Conservation (phyloP, 768 basidiomycete species). For the Lentinula edodes region DNA sequence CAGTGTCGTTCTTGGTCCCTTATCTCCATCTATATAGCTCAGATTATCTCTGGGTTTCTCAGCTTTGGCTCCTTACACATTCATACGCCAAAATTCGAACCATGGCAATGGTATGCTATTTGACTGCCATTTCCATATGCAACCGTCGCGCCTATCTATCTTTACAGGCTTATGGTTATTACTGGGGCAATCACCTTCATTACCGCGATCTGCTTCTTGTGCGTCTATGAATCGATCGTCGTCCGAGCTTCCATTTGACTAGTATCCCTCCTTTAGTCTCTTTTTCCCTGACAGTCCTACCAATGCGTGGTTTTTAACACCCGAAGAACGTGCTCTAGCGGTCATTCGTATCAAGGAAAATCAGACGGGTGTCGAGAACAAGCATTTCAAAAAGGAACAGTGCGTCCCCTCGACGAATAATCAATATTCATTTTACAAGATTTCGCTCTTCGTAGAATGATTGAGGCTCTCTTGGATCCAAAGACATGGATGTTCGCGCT, state of each 20-base stretch:
- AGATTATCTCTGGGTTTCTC: constrained; percentile 61
- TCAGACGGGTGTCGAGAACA: constrained; percentile 81
- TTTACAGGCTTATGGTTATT: constrained; percentile 60
- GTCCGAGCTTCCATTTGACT: background rate
- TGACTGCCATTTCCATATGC: background rate
- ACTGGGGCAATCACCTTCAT: constrained; percentile 55
- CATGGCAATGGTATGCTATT: constrained; percentile 46
- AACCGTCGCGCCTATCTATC: background rate
- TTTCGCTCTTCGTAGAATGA: constrained; percentile 38
- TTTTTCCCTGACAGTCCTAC: constrained; percentile 74
- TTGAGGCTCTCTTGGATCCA: constrained; percentile 60
- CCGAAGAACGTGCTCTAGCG: constrained; percentile 56
- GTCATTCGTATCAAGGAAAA: constrained; percentile 66
- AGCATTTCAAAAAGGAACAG: constrained; percentile 77
- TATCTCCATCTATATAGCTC: constrained; percentile 35
- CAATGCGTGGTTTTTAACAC: constrained; percentile 68
- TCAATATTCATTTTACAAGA: background rate
- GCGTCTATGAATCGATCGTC: constrained; percentile 7
- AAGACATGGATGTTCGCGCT: constrained; percentile 78
- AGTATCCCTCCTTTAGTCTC: constrained; percentile 33
- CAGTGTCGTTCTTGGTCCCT: background rate
- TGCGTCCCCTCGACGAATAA: constrained; percentile 26
- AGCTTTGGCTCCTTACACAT: constrained; percentile 54
- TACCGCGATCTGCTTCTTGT: constrained; percentile 53
- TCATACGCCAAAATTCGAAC: constrained; percentile 34